These are phyloP conservation scores for Rhynchosporium secalis DNA, from an alignment of 2,329 filamentous ascomycete genomes.

Conservation along the genomic window DNA sequence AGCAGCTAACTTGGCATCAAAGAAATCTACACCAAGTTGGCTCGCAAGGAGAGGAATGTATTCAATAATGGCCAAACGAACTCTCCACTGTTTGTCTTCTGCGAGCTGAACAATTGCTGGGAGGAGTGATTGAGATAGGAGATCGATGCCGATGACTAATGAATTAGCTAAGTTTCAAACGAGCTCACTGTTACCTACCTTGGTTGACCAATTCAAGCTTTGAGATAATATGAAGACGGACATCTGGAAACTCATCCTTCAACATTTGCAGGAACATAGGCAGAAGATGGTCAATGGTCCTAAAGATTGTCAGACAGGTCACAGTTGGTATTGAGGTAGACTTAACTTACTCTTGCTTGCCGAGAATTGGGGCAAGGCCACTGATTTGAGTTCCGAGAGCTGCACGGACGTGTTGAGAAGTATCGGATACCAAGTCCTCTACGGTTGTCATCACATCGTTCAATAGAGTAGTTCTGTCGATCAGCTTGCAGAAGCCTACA, in stretches of 20 bases:
- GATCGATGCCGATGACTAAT: conserved; percentile 92
- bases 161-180: conserved; percentile 26
- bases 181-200: conserved; percentile 52
- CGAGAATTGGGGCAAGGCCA: conserved; percentile 91
- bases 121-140: conserved; percentile 92
- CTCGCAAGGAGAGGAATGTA: conserved; percentile 96
- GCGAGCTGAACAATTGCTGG: conserved; percentile 96
- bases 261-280: conserved; percentile 99
- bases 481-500: conserved; percentile 83
- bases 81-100: conserved; percentile 99
- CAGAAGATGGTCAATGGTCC: conserved; percentile 92
- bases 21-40: conserved; percentile 95
- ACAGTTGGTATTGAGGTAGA: neutral
- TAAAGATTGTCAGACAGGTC: conserved; percentile 42
- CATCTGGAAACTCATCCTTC: conserved; percentile 98
- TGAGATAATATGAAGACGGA: conserved; percentile 98
- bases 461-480: conserved; percentile 83
- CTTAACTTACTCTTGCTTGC: conserved; percentile 86
- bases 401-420: conserved; percentile 93
- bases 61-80: conserved; percentile 96
- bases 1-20: conserved; percentile 93
- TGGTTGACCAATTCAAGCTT: conserved; percentile 98
- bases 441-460: conserved; percentile 96
- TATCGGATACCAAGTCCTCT: conserved; percentile 93
- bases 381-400: conserved; percentile 96